Evolutionary conservation across 1,139 yeast species (phyloP).

Genomic region (Kazachstania sp.): DNA sequence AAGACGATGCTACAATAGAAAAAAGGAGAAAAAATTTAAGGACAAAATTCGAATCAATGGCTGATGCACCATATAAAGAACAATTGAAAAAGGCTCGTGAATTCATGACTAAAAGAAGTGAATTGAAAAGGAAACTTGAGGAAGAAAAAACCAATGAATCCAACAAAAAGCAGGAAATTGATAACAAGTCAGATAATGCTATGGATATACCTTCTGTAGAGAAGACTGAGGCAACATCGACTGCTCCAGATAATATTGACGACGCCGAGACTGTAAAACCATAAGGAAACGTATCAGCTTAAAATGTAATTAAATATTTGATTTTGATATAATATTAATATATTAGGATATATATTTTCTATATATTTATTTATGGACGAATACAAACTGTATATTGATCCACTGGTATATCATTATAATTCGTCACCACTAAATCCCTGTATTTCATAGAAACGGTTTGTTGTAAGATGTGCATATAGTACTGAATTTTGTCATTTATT

Average conservation of each 20-base stretch:
- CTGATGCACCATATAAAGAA: conserved; percentile 12
- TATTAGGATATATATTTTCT: background rate
- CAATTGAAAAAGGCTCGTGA: conserved; percentile 19
- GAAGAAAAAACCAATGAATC: background rate
- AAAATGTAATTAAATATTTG: background rate
- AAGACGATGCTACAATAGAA: conserved; percentile 6
- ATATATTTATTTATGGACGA: background rate
- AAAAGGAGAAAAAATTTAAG: conserved; percentile 7
- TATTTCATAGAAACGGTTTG: background rate
- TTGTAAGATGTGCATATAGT: background rate
- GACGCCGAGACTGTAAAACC: background rate
- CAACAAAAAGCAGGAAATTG: background rate
- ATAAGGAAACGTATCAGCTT: background rate
- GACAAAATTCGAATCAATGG: conserved; percentile 4
- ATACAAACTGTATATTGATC: background rate
- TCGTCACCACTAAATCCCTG: background rate
- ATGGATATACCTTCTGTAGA: too few species aligned
- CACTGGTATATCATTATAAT: background rate
- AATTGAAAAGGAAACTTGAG: conserved; percentile 12
- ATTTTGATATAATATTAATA: background rate
- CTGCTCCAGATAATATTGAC: too few species aligned
- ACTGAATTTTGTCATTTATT: background rate
- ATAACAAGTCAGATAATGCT: background rate
- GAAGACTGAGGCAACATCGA: too few species aligned
- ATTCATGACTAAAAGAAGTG: conserved; percentile 12